Percentiles rank a stretch among this genome's conserved stretches.
These are phyloP conservation scores for Dictyostelium citrinum DNA, from an alignment of 78 protist species.

Conservation along the genomic window DNA sequence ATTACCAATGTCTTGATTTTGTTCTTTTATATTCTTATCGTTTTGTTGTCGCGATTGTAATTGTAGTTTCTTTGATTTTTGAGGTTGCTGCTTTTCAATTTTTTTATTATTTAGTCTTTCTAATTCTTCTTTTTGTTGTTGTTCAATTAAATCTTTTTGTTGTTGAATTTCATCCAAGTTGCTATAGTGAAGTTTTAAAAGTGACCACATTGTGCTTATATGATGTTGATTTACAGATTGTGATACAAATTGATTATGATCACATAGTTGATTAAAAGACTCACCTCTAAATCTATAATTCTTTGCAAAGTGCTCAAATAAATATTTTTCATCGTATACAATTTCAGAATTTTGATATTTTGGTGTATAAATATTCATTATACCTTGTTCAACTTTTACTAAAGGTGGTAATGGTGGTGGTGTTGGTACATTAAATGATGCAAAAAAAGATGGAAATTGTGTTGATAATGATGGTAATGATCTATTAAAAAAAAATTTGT, in stretches of 20 bases:
- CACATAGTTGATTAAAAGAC: conserved; percentile 18
- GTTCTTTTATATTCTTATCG: background rate
- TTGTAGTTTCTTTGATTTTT: background rate
- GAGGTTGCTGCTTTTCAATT: background rate
- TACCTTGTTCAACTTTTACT: conserved; percentile 8
- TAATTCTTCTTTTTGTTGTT: background rate
- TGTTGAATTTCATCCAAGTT: background rate
- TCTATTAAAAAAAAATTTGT: no score
- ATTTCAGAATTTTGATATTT: background rate
- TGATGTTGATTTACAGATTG: conserved; percentile 42
- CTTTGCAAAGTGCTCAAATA: conserved; percentile 58
- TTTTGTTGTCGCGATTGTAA: background rate
- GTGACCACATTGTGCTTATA: conserved; percentile 46
- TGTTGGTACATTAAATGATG: conserved; percentile 30
- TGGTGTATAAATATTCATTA: conserved; percentile 40
- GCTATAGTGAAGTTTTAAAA: conserved; percentile 10
- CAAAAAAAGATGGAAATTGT: conserved; percentile 62
- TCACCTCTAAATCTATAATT: conserved; percentile 28
- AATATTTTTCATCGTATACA: background rate
- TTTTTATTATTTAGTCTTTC: background rate
- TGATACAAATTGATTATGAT: conserved; percentile 48
- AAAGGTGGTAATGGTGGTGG: conserved; percentile 18
- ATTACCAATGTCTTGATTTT: background rate
- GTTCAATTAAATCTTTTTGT: background rate
- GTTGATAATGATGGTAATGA: conserved; percentile 3